phyloP scores from a whole-genome alignment of 1,284 basidiomycete genomes.

The Thelephora terrestris region DNA sequence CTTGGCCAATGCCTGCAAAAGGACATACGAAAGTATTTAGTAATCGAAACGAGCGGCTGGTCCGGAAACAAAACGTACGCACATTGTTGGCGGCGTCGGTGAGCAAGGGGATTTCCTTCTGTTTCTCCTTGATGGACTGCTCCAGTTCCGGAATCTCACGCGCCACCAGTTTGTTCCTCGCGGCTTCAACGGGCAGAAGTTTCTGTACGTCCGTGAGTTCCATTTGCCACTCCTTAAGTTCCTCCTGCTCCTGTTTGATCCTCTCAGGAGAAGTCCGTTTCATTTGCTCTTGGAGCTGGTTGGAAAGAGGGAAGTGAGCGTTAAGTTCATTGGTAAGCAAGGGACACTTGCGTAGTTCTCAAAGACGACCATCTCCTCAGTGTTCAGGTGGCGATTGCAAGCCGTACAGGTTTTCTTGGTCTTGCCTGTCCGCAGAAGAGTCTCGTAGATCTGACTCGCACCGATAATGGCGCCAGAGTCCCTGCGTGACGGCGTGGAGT shows the following conservation, averaged over 20 bases:
- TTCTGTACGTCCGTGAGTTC: slow-evolving; percentile 50
- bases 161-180: slow-evolving; percentile 42
- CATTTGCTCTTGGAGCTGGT: slow-evolving; percentile 46
- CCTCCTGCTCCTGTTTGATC: slow-evolving; percentile 30
- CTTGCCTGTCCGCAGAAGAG: slow-evolving; percentile 52
- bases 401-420: slow-evolving; percentile 63
- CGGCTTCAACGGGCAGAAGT: slow-evolving; percentile 44
- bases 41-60: slow-evolving; percentile 5
- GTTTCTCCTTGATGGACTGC: slow-evolving; percentile 48
- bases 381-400: slow-evolving; percentile 65
- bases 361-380: slow-evolving; percentile 51
- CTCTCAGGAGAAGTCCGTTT: slow-evolving; percentile 34
- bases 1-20: slow-evolving; percentile 34
- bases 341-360: slow-evolving; percentile 49
- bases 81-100: slow-evolving; percentile 51
- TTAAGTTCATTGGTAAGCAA: slow-evolving; percentile 6
- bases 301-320: neutral
- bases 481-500: slow-evolving; percentile 11
- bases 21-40: neutral
- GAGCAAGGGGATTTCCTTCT: slow-evolving; percentile 40
- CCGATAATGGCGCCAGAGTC: slow-evolving; percentile 25
- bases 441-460: slow-evolving; percentile 48
- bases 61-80: slow-evolving; percentile 7
- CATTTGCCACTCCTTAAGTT: slow-evolving; percentile 51
- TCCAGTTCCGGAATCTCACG: slow-evolving; percentile 63